Evolutionary conservation across 179 eudicot genomes (phyloP).

Genomic region (Vitellaria paradoxa): DNA sequence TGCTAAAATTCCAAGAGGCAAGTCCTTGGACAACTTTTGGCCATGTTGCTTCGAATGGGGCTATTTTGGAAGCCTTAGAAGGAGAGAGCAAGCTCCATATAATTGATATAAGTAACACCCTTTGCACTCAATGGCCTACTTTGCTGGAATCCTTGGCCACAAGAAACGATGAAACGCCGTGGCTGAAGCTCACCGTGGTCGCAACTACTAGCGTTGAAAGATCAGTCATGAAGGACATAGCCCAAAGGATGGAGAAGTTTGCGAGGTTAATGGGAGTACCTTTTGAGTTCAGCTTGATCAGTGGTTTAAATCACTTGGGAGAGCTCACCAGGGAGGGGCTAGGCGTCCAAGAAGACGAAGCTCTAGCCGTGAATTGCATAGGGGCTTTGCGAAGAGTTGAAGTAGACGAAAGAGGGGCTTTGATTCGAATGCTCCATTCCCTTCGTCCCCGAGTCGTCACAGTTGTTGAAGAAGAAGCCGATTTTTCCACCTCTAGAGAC

Average conservation of each 20-base stretch:
- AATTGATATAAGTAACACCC: constrained; percentile 47
- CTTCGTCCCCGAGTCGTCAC: constrained; percentile 45
- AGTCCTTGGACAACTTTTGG: constrained; percentile 62
- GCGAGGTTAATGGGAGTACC: constrained; percentile 64
- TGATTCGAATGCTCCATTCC: constrained; percentile 28
- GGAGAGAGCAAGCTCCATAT: constrained; percentile 47
- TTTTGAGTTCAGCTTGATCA: constrained; percentile 36
- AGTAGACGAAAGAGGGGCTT: constrained; percentile 24
- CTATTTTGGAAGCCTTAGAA: constrained; percentile 50
- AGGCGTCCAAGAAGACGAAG: constrained; percentile 40
- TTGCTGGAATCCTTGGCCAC: constrained; percentile 52
- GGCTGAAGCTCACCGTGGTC: constrained; percentile 43
- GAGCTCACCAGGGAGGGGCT: constrained; percentile 35
- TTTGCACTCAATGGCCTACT: constrained; percentile 64
- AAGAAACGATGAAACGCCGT: constrained; percentile 47
- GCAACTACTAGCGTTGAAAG: constrained; percentile 20
- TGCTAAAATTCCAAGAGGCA: constrained; percentile 48
- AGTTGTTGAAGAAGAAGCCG: constrained; percentile 53
- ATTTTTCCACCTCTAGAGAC: constrained; percentile 27
- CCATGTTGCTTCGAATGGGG: constrained; percentile 57
- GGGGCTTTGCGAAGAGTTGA: constrained; percentile 32
- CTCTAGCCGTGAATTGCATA: constrained; percentile 41
- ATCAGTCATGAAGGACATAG: constrained; percentile 46
- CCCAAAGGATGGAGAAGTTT: constrained; percentile 50
- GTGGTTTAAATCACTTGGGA: constrained; percentile 20